Evolutionary conservation across 352 stramenopile genomes (phyloP).

Genomic region (Plasmopara halstedii): DNA sequence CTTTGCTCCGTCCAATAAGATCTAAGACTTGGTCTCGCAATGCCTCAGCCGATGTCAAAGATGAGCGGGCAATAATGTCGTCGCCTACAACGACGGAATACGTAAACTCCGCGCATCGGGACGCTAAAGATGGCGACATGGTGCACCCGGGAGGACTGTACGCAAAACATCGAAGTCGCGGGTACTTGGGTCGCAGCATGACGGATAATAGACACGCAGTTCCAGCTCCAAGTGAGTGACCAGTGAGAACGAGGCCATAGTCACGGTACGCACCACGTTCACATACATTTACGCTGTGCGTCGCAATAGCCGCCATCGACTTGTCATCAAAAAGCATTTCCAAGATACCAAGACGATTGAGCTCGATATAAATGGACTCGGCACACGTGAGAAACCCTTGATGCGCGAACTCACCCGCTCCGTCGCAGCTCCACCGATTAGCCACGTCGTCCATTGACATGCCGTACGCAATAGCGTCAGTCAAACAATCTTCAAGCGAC

Average conservation of each 20-base stretch:
- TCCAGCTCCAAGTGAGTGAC: conserved; percentile 75
- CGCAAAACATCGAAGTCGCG: conserved; percentile 71
- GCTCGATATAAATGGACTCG: conserved; percentile 63
- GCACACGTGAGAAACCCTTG: conserved; percentile 78
- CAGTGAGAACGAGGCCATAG: conserved; percentile 68
- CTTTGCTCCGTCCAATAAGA: conserved; percentile 79
- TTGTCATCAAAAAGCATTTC: conserved; percentile 81
- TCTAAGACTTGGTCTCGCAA: conserved; percentile 79
- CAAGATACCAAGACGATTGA: conserved; percentile 63
- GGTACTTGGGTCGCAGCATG: conserved; percentile 73
- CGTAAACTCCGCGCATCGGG: conserved; percentile 52
- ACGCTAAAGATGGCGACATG: conserved; percentile 59
- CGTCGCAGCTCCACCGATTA: conserved; percentile 60
- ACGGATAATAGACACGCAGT: conserved; percentile 68
- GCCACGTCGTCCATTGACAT: conserved; percentile 65
- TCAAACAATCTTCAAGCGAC: conserved; percentile 83
- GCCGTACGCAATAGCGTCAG: conserved; percentile 79
- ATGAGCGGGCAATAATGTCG: conserved; percentile 79
- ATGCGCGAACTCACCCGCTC: conserved; percentile 62
- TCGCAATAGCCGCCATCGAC: conserved; percentile 33
- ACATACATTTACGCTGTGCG: conserved; percentile 53
- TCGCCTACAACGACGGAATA: conserved; percentile 75
- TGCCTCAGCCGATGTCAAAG: conserved; percentile 62
- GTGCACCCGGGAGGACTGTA: conserved; percentile 76
- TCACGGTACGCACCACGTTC: conserved; percentile 49